Evolutionary conservation across 2,329 filamentous ascomycete genomes (phyloP).

Genomic region (Waltergamsia citrina): DNA sequence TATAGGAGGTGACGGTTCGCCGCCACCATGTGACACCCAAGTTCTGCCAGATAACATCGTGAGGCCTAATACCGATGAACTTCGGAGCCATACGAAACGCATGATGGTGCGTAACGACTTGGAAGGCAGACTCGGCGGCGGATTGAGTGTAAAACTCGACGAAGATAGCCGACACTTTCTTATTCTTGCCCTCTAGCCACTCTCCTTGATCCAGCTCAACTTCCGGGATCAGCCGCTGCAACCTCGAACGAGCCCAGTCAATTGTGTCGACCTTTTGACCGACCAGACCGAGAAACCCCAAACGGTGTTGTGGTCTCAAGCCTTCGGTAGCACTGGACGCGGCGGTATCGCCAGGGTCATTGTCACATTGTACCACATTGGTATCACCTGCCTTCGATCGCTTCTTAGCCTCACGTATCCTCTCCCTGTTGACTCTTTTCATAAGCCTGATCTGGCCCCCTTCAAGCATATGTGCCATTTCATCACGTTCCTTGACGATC

Average conservation of each 20-base stretch:
- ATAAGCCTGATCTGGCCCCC: conserved; percentile 75
- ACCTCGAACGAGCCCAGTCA: conserved; percentile 61
- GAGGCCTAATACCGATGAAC: conserved; percentile 70
- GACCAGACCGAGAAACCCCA: conserved; percentile 54
- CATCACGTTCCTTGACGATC: conserved; percentile 67
- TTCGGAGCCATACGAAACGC: conserved; percentile 77
- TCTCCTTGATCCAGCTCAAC: conserved; percentile 54
- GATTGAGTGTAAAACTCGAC: conserved; percentile 80
- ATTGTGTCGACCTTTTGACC: conserved; percentile 72
- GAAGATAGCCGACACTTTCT: conserved; percentile 68
- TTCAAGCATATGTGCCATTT: conserved; percentile 69
- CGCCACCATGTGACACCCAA: conserved; percentile 64
- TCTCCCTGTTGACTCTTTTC: conserved; percentile 39
- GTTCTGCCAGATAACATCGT: conserved; percentile 81
- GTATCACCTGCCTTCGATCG: conserved; percentile 14
- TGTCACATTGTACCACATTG: conserved; percentile 38
- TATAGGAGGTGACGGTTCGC: conserved; percentile 57
- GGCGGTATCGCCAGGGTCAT: conserved; percentile 56
- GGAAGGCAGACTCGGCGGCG: conserved; percentile 77
- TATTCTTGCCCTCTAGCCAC: conserved; percentile 54
- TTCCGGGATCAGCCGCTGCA: conserved; percentile 49
- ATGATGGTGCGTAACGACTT: conserved; percentile 72
- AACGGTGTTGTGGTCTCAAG: conserved; percentile 60
- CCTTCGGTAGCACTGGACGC: conserved; percentile 60
- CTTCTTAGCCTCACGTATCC: conserved; percentile 20